Percentiles rank a stretch among this genome's conserved stretches.
phyloP scores from a whole-genome alignment of 768 basidiomycete genomes.

The Rhodotorula graminis region DNA sequence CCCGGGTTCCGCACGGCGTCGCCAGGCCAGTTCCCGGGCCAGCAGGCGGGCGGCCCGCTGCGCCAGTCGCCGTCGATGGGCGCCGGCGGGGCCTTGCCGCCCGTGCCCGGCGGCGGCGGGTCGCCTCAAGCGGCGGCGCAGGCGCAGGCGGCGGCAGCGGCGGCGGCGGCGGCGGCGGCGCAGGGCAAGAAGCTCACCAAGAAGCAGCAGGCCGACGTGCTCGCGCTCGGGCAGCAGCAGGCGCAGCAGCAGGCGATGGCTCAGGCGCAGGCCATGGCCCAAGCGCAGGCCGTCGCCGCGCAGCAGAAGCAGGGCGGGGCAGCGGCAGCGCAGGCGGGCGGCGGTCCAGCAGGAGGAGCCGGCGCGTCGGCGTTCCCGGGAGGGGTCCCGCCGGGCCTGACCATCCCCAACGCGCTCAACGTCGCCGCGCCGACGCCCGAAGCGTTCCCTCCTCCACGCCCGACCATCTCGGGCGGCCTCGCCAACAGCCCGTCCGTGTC shows the following conservation, averaged over 20 bases:
- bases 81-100: neutral
- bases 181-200: conserved; percentile 36
- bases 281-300: conserved; percentile 15
- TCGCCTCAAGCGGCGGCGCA: neutral
- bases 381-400: neutral
- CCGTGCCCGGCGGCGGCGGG: neutral
- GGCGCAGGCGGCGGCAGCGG: neutral
- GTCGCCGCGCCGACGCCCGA: conserved; percentile 26
- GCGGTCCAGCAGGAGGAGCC: neutral
- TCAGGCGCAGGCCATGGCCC: conserved; percentile 9
- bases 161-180: neutral
- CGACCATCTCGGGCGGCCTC: conserved; percentile 39
- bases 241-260: conserved; percentile 21
- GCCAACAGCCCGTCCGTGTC: conserved; percentile 35
- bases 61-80: conserved; percentile 8
- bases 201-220: conserved; percentile 29
- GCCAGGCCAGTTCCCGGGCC: neutral
- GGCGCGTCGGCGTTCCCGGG: neutral
- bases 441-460: conserved; percentile 34
- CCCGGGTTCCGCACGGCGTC: conserved; percentile 4
- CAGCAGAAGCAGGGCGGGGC: neutral
- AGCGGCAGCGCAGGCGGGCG: neutral
- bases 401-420: conserved; percentile 27
- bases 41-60: neutral
- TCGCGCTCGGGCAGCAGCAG: conserved; percentile 24